Conservation (phyloP, 306 rosid genomes). For the Prinsepia uniflora region DNA sequence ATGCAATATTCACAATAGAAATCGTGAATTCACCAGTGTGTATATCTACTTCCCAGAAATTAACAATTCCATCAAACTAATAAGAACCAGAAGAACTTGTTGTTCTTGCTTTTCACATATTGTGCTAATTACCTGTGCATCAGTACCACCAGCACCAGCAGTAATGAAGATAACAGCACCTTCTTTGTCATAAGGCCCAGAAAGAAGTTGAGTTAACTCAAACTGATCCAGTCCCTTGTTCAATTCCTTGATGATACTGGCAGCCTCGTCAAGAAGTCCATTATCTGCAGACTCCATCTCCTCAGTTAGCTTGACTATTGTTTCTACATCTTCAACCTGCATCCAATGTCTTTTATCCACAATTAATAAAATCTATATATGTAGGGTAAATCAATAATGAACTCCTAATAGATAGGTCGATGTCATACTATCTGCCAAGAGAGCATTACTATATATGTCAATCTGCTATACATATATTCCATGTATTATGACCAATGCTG, state of each 20-base stretch:
- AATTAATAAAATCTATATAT: background rate
- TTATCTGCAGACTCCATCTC: slow-evolving; percentile 79
- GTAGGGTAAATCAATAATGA: background rate
- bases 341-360: slow-evolving; percentile 1
- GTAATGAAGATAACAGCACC: slow-evolving; percentile 79
- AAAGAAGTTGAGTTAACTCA: slow-evolving; percentile 92
- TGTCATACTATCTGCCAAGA: background rate
- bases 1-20: background rate
- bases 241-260: slow-evolving; percentile 63
- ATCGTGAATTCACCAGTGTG: background rate
- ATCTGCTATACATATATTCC: no score
- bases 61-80: background rate
- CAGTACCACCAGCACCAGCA: slow-evolving; percentile 99
- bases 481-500: no score
- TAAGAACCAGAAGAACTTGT: slow-evolving; percentile 9
- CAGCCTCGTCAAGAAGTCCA: slow-evolving; percentile 87
- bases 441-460: background rate
- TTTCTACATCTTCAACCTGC: slow-evolving; percentile 95
- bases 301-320: slow-evolving; percentile 78
- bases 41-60: background rate
- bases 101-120: slow-evolving; percentile 9
- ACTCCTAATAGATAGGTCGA: background rate
- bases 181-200: slow-evolving; percentile 94
- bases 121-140: slow-evolving; percentile 78
- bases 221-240: slow-evolving; percentile 74